Evolutionary conservation across 129 eudicot genomes (phyloP).

Genomic region (Silybum marianum): DNA sequence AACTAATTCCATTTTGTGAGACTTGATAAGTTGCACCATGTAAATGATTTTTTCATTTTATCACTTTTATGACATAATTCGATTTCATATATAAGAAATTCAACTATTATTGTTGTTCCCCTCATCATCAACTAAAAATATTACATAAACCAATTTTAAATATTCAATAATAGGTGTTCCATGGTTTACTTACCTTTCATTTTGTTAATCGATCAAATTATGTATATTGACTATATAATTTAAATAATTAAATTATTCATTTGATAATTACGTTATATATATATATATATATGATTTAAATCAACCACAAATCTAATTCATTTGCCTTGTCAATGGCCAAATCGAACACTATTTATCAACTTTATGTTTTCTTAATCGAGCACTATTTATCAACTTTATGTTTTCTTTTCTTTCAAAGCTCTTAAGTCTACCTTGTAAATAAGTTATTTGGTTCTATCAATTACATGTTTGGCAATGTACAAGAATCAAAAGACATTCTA

Average conservation of each 20-base stretch:
- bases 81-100: too few species aligned
- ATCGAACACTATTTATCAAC: not conserved
- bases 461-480: not conserved
- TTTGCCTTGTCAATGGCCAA: not conserved
- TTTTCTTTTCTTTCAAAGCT: too few species aligned
- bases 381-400: too few species aligned
- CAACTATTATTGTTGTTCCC: too few species aligned
- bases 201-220: not conserved
- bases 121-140: too few species aligned
- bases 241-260: too few species aligned
- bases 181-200: not conserved
- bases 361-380: not conserved
- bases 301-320: not conserved
- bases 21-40: too few species aligned
- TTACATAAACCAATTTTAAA: too few species aligned
- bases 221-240: too few species aligned
- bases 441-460: not conserved
- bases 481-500: not conserved
- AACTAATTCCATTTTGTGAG: not conserved
- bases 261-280: too few species aligned
- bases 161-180: too few species aligned
- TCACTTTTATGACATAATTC: not conserved
- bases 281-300: not conserved
- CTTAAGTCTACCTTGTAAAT: not conserved
- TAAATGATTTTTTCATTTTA: not conserved